Evolutionary conservation across 2,329 filamentous ascomycete species (phyloP), one percentile per base, ranked within the genome.

Genomic region (Aspergillus sclerotialis): DNA sequence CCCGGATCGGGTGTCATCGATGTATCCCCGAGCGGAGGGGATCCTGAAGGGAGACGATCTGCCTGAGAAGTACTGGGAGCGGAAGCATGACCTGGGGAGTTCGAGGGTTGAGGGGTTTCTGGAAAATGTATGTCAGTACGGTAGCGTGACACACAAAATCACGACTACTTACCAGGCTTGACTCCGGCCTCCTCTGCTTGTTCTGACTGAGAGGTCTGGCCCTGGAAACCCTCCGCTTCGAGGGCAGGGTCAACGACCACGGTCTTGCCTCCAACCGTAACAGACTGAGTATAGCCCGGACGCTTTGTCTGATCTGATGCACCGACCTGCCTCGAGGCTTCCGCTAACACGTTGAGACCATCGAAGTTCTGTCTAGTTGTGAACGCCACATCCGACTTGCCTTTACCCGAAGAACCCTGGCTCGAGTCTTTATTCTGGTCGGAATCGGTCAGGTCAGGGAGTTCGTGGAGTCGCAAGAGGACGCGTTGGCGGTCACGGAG

Each of bases 281-380:
- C 52, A 8, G 58, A 54, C 43, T 63, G 59, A n/a, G 59, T 52
- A 42, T 58, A 56, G 37, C 56, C 54, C 52, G 56, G 38, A 53
- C 58, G 46, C 61, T 69, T 57, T 60, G 64, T 46, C 61, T 69
- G 40, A 55, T 71, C 53, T 43, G 63, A 63, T 4, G 66, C 68
- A 40, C 73, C 83, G 38, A 92, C 76, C 57, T 85, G 84, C 32
- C 86, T 76, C 32, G 88, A 93, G 0, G 89, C 88, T 61, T 94
- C 88, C 19, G 88, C 88, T 14, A 94, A 70, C 4, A 88, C 88
- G 56, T 93, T 85, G 24, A 94, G 69, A 2, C 85, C 84, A 41
- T 85, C 87, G 72, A 87, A 86, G 45, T 78, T 77, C 45, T 77
- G 74, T 43, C 69, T 68, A 19, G 62, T 63, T 24, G 61, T 60